Evolutionary conservation across 441 rosid species (phyloP).

Genomic region (Populus hybrid): DNA sequence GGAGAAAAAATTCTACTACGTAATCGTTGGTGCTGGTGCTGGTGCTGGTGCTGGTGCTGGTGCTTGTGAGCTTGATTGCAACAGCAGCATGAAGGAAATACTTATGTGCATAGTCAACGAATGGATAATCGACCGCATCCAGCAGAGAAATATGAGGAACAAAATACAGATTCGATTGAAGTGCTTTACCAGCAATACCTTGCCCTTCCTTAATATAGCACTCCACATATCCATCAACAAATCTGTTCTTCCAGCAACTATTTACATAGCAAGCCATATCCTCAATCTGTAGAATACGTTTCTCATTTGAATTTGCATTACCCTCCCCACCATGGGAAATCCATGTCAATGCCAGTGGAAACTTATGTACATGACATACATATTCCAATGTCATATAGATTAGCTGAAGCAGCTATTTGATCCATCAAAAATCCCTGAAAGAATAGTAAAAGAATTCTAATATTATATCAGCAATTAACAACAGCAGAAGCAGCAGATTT

Average conservation of each 20-base stretch:
- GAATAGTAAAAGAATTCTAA: not conserved
- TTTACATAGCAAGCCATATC: not conserved
- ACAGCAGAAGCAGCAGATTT: not conserved
- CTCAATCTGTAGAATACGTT: not conserved
- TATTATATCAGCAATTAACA: not conserved
- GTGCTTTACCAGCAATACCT: not conserved
- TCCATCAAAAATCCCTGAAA: not conserved
- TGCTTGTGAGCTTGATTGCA: not conserved
- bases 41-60: not conserved
- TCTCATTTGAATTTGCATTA: not conserved
- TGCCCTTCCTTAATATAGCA: not conserved
- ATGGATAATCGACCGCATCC: not conserved
- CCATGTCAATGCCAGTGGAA: not conserved
- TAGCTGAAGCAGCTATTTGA: not conserved
- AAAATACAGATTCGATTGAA: not conserved
- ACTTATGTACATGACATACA: not conserved
- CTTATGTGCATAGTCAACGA: not conserved
- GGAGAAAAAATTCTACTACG: not conserved
- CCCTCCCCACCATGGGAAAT: not conserved
- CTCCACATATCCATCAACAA: not conserved
- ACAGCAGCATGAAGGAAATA: not conserved
- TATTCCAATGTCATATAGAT: not conserved
- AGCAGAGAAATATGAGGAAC: not conserved
- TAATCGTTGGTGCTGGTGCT: too few species aligned
- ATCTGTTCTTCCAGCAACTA: not conserved